phyloP scores from a whole-genome alignment of 257 asterid species.

The Lithospermum erythrorhizon region DNA sequence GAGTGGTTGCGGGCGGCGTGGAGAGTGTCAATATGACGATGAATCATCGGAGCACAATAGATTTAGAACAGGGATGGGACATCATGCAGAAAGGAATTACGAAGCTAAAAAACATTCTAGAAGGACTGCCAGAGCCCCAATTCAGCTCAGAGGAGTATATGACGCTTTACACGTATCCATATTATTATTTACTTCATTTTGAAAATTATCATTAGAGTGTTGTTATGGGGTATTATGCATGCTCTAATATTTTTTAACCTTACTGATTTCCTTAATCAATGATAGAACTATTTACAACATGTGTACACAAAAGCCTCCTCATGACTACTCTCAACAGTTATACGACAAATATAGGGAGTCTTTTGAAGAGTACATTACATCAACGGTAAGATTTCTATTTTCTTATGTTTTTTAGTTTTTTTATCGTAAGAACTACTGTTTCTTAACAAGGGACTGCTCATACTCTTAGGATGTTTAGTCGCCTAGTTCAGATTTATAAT shows the following conservation, averaged over 20 bases:
- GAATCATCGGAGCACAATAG: constrained; percentile 6
- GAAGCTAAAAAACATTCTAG: constrained; percentile 6
- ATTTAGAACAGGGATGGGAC: constrained; percentile 9
- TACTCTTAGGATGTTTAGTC: too few species aligned
- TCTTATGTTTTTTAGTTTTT: too few species aligned
- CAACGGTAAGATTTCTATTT: constrained; percentile 1
- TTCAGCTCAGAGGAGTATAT: constrained; percentile 1
- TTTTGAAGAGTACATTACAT: constrained; percentile 7
- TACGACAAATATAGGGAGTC: neutral
- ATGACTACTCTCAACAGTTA: neutral
- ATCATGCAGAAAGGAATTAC: constrained; percentile 7
- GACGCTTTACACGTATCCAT: neutral
- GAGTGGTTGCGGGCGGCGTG: too few species aligned
- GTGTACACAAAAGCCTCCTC: neutral
- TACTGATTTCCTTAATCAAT: too few species aligned
- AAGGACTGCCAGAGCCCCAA: neutral
- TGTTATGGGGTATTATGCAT: too few species aligned
- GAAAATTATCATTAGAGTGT: too few species aligned
- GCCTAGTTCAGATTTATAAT: too few species aligned
- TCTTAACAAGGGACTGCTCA: too few species aligned
- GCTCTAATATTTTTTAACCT: too few species aligned
- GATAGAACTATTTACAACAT: constrained; percentile 3
- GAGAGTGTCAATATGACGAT: neutral
- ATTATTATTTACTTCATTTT: too few species aligned
- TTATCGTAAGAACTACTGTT: too few species aligned